Evolutionary conservation across 257 asterid genomes (phyloP).

Genomic region (Prunella vulgaris): DNA sequence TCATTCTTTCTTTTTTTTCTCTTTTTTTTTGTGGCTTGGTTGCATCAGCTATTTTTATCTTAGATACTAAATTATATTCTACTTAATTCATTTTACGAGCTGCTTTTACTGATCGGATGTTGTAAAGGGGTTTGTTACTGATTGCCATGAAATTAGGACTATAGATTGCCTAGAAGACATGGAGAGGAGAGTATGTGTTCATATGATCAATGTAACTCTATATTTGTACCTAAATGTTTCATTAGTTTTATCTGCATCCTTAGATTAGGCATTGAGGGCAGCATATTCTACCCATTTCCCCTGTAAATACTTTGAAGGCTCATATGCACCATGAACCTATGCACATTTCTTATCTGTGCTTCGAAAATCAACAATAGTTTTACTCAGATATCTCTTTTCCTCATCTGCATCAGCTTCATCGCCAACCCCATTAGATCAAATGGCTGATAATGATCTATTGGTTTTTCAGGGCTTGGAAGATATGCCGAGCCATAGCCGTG

Average conservation of each 20-base stretch:
- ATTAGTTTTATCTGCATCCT: background rate
- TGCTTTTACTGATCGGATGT: background rate
- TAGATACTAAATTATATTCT: background rate
- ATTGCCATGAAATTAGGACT: background rate
- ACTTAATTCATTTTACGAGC: background rate
- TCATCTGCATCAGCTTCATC: background rate
- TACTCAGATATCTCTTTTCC: background rate
- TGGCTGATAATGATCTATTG: background rate
- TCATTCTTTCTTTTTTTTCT: background rate
- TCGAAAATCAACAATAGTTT: background rate
- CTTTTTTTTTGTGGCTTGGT: too few relatives aligned
- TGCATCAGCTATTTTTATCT: background rate
- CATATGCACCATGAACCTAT: background rate
- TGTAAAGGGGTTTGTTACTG: background rate
- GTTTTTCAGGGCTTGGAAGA: constrained; percentile 43
- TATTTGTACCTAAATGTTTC: background rate
- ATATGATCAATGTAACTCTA: background rate
- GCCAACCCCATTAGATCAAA: background rate
- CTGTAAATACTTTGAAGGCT: background rate
- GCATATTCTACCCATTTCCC: background rate
- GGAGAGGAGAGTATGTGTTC: background rate
- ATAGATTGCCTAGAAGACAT: background rate
- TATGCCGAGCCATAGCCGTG: constrained; percentile 31
- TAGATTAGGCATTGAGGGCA: background rate
- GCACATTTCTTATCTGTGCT: background rate